Evolutionary conservation across 495 filamentous ascomycete genomes (phyloP), one percentile per base, ranked within the genome.

Genomic region (Podospora conica): DNA sequence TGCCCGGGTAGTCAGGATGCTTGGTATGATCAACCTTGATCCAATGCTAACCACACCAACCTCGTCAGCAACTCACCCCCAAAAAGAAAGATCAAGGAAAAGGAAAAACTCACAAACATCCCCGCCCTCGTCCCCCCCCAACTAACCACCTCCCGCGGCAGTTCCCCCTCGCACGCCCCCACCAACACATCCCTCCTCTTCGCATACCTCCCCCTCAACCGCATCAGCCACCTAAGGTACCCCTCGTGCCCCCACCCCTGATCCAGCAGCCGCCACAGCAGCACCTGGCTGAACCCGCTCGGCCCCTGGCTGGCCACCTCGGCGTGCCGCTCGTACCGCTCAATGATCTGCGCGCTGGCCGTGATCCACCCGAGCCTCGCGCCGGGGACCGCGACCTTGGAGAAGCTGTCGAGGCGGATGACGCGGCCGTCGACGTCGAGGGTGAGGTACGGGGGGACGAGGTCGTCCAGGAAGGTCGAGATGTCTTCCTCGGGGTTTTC

Each of bases 231-330:
- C 70, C 90, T 83, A 11, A 98, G 71, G 73, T 91, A 98, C 0
- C 96, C 95, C n/a, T 82, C 80, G 73, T 98, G 95, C 23, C 93
- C 95, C 95, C 95, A 98, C 60, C 86, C 84, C 75, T 97, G 93
- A 63, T 98, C 95, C 9, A 98, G 80, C 65, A 98, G 82, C 78
- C 95, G 96, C 79, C 87, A 94, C 63, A 98, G 75, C 9, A 93
- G 79, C 23, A 95, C 78, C 78, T 98, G 95, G 1, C 89, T 85
- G 61, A 95, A 78, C 27, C 95, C 96, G 70, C 85, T 87, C 1
- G 95, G 91, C 56, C 91, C 90, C 73, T 98, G 95, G 58, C 85
- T 88, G 40, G 86, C 88, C 20, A 87, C 83, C 77, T 98, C 95
- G 64, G 87, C 85, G 76, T 91, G 90, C 25, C 88, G 87, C 53